These are phyloP conservation scores for Dryadomyces sulphureus DNA, from an alignment of 2,329 filamentous ascomycete species.

Conservation along the genomic window DNA sequence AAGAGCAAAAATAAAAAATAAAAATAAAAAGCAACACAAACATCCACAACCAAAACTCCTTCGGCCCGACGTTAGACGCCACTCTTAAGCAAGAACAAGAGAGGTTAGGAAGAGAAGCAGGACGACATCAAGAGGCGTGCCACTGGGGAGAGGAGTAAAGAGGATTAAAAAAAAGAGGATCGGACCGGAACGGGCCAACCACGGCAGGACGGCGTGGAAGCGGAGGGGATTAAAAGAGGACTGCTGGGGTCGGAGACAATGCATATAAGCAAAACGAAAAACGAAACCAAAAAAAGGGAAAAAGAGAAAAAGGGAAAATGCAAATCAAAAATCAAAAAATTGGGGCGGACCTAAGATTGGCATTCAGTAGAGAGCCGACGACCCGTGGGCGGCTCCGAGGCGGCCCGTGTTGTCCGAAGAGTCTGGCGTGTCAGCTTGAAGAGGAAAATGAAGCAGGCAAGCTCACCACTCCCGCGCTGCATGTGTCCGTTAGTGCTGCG, in stretches of 20 bases:
- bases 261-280: neutral
- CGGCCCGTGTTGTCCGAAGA: slow-evolving; percentile 9
- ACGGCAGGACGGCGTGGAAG: neutral
- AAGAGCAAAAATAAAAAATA: neutral
- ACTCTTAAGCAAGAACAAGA: neutral
- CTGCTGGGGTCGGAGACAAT: neutral
- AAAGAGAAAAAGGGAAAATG: neutral
- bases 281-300: neutral
- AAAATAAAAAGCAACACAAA: neutral
- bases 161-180: slow-evolving; percentile 2
- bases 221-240: neutral
- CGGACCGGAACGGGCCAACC: too few relatives aligned
- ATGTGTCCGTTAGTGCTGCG: slow-evolving; percentile 47
- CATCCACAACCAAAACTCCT: neutral
- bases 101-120: neutral
- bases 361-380: slow-evolving; percentile 4
- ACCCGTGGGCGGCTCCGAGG: slow-evolving; percentile 2
- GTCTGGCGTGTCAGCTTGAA: slow-evolving; percentile 1
- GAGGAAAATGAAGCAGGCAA: neutral
- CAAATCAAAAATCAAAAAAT: neutral
- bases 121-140: neutral
- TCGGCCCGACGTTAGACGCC: neutral
- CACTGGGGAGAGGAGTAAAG: neutral
- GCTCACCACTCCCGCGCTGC: slow-evolving; percentile 43
- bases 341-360: neutral